Evolutionary conservation across 192 early-diverging fungal genomes (phyloP).

Genomic region (Linnemannia elongata): DNA sequence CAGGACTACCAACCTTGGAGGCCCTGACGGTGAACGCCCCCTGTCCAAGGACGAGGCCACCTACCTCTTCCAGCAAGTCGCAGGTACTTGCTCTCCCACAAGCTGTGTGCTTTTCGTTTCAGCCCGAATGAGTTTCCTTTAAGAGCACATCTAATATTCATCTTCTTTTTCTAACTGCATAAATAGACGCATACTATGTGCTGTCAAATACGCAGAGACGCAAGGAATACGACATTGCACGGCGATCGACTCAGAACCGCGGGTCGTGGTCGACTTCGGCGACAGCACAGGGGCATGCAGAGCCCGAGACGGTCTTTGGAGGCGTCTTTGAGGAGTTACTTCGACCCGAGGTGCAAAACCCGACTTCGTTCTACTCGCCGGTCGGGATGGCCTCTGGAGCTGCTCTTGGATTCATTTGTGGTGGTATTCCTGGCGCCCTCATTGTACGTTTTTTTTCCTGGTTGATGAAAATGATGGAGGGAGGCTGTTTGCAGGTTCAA

Average conservation of each 20-base stretch:
- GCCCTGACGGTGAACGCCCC: conserved; percentile 32
- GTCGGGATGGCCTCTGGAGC: conserved; percentile 78
- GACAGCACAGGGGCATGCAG: conserved; percentile 45
- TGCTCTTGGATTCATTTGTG: conserved; percentile 80
- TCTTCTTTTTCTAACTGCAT: neutral
- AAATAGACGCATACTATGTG: conserved; percentile 80
- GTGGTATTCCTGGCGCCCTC: conserved; percentile 73
- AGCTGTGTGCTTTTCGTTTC: neutral
- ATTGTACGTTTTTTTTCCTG: conserved; percentile 21
- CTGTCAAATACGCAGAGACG: conserved; percentile 67
- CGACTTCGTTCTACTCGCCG: conserved; percentile 73
- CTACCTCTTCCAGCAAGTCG: conserved; percentile 76
- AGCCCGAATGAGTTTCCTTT: neutral
- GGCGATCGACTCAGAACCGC: conserved; percentile 19
- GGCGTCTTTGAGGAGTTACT: conserved; percentile 88
- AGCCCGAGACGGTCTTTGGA: conserved; percentile 79
- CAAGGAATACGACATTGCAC: conserved; percentile 64
- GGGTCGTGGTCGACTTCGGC: conserved; percentile 3
- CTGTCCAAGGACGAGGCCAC: conserved; percentile 56
- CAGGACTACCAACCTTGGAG: conserved; percentile 70
- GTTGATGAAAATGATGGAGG: too few relatives aligned
- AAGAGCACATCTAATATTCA: neutral
- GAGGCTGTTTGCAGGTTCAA: neutral
- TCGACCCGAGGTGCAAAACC: conserved; percentile 74
- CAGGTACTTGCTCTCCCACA: conserved; percentile 36